Evolutionary conservation across 2,329 filamentous ascomycete species (phyloP), one percentile per base, ranked within the genome.

Genomic region (Herpotrichia juniperi): DNA sequence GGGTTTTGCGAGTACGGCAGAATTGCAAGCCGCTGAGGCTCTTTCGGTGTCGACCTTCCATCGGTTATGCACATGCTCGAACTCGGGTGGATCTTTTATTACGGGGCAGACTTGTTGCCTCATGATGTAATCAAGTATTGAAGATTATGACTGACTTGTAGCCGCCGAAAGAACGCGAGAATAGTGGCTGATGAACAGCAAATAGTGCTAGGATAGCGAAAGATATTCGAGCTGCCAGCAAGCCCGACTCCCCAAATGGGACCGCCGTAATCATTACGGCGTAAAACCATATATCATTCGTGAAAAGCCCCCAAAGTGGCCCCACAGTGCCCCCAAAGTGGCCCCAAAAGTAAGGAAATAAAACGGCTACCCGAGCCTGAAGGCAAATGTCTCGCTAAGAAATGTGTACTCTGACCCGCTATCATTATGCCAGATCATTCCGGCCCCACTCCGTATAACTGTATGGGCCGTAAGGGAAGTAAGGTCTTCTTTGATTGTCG

Each of bases 1-100:
- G 24, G n/a, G 26, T 35, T 32, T 35, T 37, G 50, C 10, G 19
- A 21, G 42, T 52, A 62, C 53, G 59, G 55, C 57, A 54, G 50
- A 61, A 43, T 54, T 48, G 35, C 39, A 52, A 50, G 50, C 53
- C 57, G 55, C 57, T 61, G 37, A 60, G 59, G 57, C 57, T 60
- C 51, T 51, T 50, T 46, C 43, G 30, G 42, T 21, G 16, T 19
- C 16, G 39, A 21, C 30, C 42, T n/a, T 35, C 26, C 46, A 24
- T 7, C 17, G 46, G 12, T 45, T 53, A 53, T 48, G 24, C 32
- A 42, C 31, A 42, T 50, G 46, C 46, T 17, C 45, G 24, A 19
- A 25, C 26, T 32, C 17, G 42, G 34, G 25, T 50, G 51, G 54
- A 50, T 12, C 25, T 45, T 37, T 44, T 42, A 25, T 22, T 30